Evolutionary conservation across 495 filamentous ascomycete species (phyloP).

Genomic region (Aspergillus saccharolyticus): DNA sequence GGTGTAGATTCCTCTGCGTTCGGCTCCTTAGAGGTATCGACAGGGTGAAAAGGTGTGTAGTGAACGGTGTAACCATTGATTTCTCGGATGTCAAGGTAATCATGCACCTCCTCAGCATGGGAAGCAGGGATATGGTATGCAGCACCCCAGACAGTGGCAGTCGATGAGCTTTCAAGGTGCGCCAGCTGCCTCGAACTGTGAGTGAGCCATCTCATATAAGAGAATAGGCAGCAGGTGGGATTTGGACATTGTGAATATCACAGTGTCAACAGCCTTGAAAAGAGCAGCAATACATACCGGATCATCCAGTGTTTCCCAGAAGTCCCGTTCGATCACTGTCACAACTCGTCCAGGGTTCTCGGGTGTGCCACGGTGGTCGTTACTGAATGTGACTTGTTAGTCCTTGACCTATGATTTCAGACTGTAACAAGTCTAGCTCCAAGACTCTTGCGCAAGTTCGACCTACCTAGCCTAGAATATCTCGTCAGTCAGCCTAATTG

Average conservation of each 20-base stretch:
- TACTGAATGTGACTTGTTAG: constrained; percentile 33
- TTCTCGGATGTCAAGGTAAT: constrained; percentile 93
- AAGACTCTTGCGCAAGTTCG: background rate
- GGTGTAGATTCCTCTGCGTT: background rate
- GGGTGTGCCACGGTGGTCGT: constrained; percentile 93
- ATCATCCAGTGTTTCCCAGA: constrained; percentile 78
- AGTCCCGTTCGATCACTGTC: constrained; percentile 76
- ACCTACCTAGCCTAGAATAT: constrained; percentile 32
- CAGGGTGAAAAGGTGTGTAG: constrained; percentile 72
- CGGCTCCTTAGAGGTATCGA: constrained; percentile 1
- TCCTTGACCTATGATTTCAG: background rate
- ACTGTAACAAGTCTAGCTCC: no score
- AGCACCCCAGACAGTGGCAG: constrained; percentile 76
- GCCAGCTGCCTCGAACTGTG: constrained; percentile 24
- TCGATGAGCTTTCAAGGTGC: constrained; percentile 34
- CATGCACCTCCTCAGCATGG: constrained; percentile 73
- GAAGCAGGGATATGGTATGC: constrained; percentile 80
- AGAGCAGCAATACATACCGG: constrained; percentile 22
- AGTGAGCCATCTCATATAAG: constrained; percentile 7
- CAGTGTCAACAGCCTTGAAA: background rate
- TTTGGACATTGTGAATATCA: background rate
- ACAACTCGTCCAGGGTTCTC: constrained; percentile 84
- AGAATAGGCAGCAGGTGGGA: background rate
- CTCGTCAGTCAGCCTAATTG: background rate
- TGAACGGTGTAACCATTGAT: constrained; percentile 95